phyloP scores from a whole-genome alignment of 306 rosid species.

The Lathyrus tuberosus region DNA sequence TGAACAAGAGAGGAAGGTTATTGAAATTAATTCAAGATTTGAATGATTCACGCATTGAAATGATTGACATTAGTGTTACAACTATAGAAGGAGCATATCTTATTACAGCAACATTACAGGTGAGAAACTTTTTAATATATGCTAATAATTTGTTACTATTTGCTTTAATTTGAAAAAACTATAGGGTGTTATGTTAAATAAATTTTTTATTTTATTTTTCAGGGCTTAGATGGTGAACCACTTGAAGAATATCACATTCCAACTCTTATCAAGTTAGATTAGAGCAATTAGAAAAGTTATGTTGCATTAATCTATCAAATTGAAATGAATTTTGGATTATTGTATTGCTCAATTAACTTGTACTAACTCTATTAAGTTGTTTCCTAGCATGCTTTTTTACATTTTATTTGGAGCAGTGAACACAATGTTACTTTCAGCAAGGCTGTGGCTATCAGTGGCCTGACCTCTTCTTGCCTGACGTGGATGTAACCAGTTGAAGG shows the following conservation, averaged over 20 bases:
- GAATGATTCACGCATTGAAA: no score
- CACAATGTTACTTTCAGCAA: no score
- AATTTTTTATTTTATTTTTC: conserved; percentile 16
- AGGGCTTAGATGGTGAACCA: conserved; percentile 50
- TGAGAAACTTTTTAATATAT: conserved; percentile 10
- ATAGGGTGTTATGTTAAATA: neutral
- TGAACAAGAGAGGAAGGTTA: conserved; percentile 57
- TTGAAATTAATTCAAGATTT: conserved; percentile 53
- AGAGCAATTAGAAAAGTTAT: conserved; percentile 8
- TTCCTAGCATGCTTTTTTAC: neutral
- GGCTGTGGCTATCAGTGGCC: no score
- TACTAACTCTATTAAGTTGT: neutral
- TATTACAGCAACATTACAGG: conserved; percentile 55
- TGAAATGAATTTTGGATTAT: conserved; percentile 2
- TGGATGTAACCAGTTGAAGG: no score
- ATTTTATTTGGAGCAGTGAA: no score
- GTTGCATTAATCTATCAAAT: neutral
- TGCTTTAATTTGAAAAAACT: neutral
- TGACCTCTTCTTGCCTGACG: no score
- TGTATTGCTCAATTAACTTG: neutral
- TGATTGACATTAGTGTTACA: no score
- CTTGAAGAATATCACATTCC: conserved; percentile 44
- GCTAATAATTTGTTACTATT: neutral
- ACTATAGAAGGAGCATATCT: conserved; percentile 56
- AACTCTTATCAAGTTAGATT: conserved; percentile 41